Evolutionary conservation across 352 stramenopile genomes (phyloP), one percentile per base, ranked within the genome.

Genomic region (Phytophthora pseudosyringae): DNA sequence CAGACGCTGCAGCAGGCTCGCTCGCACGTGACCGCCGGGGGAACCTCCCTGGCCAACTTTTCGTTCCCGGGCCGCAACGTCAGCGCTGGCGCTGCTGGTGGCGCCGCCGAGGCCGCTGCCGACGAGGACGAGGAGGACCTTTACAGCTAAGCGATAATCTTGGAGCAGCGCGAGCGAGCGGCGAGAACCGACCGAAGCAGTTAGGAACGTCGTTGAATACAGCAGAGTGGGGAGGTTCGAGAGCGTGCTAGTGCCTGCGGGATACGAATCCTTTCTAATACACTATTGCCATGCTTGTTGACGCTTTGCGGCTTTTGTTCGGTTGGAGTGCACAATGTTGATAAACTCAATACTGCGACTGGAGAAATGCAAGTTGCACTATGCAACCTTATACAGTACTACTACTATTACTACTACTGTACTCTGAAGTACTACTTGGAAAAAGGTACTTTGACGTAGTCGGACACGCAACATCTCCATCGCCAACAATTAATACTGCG

Each of bases 51-150:
- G 32, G 88, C 93, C n/a, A 98, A 94, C 38, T 99, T 99, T 85
- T 86, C 94, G 16, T 99, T 99, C 83, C 97, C 87, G 35, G 79
- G 84, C 55, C 79, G 76, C 66, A 91, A 87, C 46, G 75, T 86
- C 41, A 83, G 66, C 50, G 73, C 76, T 45, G 73, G 57, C 5
- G 54, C 39, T 40, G 63, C 65, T 47, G 86, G 63, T 44, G 90
- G 73, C 33, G 80, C 71, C 7, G 69, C 78, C 1, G 80, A 78
- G 5, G 89, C 79, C 15, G 95, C 88, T 8, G 94, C 98, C 33
- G 94, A 98, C 51, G 97, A 99, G 67, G 94, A 98, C 46, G 97
- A 99, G 70, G 97, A 99, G 76, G 97, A 99, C 74, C 87, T 99
- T 51, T 99, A 99, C 89, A 98, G 91, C 78, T 99, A 91, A 78